Percentiles rank a stretch among this genome's conserved stretches.
Evolutionary conservation across 257 asterid species (phyloP).

Genomic region (Leonotis leonurus): DNA sequence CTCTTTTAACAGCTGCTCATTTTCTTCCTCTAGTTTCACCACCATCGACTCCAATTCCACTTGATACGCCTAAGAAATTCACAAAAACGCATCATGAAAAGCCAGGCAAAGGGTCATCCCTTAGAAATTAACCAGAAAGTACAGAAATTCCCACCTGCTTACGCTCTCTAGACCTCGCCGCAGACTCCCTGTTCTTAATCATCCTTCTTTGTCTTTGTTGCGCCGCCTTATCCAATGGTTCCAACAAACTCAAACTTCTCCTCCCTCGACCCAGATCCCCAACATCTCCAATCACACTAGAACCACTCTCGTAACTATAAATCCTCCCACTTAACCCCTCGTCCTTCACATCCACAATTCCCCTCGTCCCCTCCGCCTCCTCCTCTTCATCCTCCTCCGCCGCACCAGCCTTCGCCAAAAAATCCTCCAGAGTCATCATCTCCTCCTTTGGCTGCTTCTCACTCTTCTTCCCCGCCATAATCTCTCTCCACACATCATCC

Average conservation of each 20-base stretch:
- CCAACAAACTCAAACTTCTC: conserved; percentile 65
- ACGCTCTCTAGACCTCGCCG: conserved; percentile 96
- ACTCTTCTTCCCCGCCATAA: conserved; percentile 63
- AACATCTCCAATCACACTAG: conserved; percentile 27
- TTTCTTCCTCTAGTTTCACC: conserved; percentile 74
- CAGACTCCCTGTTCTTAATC: conserved; percentile 98
- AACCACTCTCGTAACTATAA: conserved; percentile 12
- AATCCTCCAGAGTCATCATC: conserved; percentile 89
- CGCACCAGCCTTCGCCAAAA: conserved; percentile 69
- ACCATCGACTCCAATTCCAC: conserved; percentile 84
- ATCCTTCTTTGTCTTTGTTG: conserved; percentile 71
- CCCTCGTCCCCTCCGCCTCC: conserved; percentile 12
- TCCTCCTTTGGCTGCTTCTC: conserved; percentile 50
- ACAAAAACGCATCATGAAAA: conserved; percentile 8
- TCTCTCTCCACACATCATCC: conserved; percentile 96
- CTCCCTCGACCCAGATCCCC: conserved; percentile 31
- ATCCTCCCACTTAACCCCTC: conserved; percentile 26
- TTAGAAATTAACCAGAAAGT: background rate
- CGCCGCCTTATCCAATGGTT: conserved; percentile 72
- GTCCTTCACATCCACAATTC: conserved; percentile 37
- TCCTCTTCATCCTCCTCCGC: conserved; percentile 19
- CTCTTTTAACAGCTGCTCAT: conserved; percentile 58
- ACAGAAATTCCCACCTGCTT: conserved; percentile 60
- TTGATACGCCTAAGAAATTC: conserved; percentile 58
- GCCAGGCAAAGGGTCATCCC: background rate